Base-by-base conservation (phyloP, 2,329 filamentous ascomycete species). In the Reticulascus tulasneorum region DNA sequence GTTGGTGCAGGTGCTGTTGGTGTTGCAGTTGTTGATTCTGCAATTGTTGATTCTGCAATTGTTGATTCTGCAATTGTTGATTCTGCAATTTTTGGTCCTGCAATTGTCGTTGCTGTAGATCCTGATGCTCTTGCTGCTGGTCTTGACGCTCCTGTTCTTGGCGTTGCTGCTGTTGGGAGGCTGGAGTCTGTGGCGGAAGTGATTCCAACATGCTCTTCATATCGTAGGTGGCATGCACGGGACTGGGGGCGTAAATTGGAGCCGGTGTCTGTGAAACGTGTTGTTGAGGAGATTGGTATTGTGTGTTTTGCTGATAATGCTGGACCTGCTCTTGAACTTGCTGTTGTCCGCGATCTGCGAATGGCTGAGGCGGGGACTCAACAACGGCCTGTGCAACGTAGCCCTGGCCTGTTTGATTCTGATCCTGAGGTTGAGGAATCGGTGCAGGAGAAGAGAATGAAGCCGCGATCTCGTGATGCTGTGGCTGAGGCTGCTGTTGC, bases 161-260 rank as follows among this genome's bases (percentile, higher is more conserved):
- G 16, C 9, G 7, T 13, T 37, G 34, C 2, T 27, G 16, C 17
- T 38, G 29, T 20, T 23, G 19, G 4, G 9, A 5, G 12, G 35
- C 4, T n/a, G 12, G 10, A n/a, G 9, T 11, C 9, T 19, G n/a
- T 17, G 17, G 9, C 21, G 39, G 39, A 13, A 42, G 39, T 10
- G 39, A 21, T 5, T 42, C 20, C 30, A 23, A 23, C 35, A 39
- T 18, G 5, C 30, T 11, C 6, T 22, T 15, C 39, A 42, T 42
- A 27, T 42, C 22, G 22, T 38, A 42, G 2, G 12, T 17, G 13
- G 20, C 29, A 12, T 23, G 29, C 6, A 27, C 17, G 11, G 15
- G 20, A 12, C 5, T 6, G 15, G 13, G 16, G 10, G 12, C 13
- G 17, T 20, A 13, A 7, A 17, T n/a, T 9, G 17, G 17, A 16